Base-by-base conservation (phyloP, 2,329 filamentous ascomycete species). In the Pseudocercospora crystallina region DNA sequence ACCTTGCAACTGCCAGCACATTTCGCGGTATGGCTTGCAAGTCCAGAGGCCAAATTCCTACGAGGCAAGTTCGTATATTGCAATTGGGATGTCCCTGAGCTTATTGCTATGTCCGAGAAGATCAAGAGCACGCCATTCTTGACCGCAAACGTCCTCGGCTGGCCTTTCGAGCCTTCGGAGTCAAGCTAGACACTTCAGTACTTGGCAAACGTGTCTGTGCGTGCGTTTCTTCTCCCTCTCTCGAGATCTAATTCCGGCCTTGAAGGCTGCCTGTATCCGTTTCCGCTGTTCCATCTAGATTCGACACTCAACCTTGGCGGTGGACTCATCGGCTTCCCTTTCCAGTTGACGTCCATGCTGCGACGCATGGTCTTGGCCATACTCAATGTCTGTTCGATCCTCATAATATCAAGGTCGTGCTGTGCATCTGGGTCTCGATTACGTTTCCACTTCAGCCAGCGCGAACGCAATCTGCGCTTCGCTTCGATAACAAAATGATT, bases 21-120 rank as follows among this genome's bases (percentile, higher is more conserved):
- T 29, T 66, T 65, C 49, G 56, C 57, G 11, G 61, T 74, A 3
- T 75, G 72, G 71, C 58, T 71, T 4, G 62, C 68, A 2, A 67
- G 62, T 15, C 54, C 64, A 3, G 70, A 75, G 54, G 70, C 69
- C 1, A 56, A 60, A 0, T 74, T 74, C 45, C 49, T 74, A n/a
- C 65, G 66, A 48, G 71, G 70, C 2, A 60, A 66, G 8, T 67
- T 59, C 49, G n/a, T 54, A 7, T 54, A 51, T 51, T 43, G 46
- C 17, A 54, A 54, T 30, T 54, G 54, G 54, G 51, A 57, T 39
- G 37, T 57, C 17, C 26, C 45, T 11, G 54, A 57, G 47, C 12
- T 54, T 9, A 10, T 17, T 15, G 41, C 29, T 8, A 37, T 30
- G 32, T 36, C 29, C 32, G 15, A 33, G 37, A 26, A 36, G n/a